phyloP scores from a whole-genome alignment of 1,284 basidiomycete genomes.

The Tausonia pullulans region DNA sequence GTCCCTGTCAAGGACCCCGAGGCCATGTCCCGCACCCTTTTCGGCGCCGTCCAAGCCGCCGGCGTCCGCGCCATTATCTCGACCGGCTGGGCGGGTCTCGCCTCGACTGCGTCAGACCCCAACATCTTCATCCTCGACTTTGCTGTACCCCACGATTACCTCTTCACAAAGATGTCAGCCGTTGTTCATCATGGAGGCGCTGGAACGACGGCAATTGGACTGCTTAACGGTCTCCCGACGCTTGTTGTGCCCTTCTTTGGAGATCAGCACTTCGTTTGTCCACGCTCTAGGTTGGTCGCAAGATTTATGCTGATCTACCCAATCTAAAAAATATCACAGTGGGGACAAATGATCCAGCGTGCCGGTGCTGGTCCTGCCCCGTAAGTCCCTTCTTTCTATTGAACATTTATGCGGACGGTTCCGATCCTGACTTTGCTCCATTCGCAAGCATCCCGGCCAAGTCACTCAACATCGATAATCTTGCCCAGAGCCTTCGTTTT shows the following conservation, averaged over 20 bases:
- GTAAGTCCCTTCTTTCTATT: conserved; percentile 27
- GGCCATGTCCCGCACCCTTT: conserved; percentile 49
- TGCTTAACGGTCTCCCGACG: conserved; percentile 51
- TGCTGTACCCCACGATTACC: conserved; percentile 55
- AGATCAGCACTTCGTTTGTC: neutral
- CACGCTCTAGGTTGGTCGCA: too few species aligned
- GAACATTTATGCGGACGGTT: too few species aligned
- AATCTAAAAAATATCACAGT: too few species aligned
- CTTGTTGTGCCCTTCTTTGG: conserved; percentile 60
- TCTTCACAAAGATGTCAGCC: conserved; percentile 46
- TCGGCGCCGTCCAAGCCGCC: conserved; percentile 45
- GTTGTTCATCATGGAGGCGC: conserved; percentile 51
- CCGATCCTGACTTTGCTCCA: too few species aligned
- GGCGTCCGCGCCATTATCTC: conserved; percentile 50
- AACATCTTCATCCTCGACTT: conserved; percentile 47
- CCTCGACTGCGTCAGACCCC: conserved; percentile 38
- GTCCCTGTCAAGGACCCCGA: conserved; percentile 51
- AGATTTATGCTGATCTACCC: too few species aligned
- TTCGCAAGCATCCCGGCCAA: conserved; percentile 40
- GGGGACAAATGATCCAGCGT: conserved; percentile 44
- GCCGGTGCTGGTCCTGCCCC: conserved; percentile 48
- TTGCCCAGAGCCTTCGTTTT: conserved; percentile 45
- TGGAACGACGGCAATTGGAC: conserved; percentile 41
- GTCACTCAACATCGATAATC: conserved; percentile 41
- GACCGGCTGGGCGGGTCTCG: conserved; percentile 53